Evolutionary conservation across 2,329 filamentous ascomycete genomes (phyloP), one percentile per base, ranked within the genome.

Genomic region (Mariannaea elegans): DNA sequence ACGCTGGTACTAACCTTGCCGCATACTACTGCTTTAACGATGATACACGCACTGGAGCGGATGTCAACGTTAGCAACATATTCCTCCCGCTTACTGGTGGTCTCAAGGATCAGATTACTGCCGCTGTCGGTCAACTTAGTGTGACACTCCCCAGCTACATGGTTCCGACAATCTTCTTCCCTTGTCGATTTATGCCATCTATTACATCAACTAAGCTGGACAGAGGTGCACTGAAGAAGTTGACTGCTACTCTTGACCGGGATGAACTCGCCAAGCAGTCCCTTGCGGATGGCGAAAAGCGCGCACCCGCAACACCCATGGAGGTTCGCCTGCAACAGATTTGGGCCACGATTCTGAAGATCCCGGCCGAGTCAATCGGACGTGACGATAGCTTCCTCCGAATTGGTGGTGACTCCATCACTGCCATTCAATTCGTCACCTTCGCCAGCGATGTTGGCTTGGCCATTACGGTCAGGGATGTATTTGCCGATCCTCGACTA

Each of bases 311-410:
- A 38, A 55, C 51, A 5, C 16, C 42, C 1, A 55, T 55, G 51
- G 51, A 55, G 16, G 16, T 55, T 18, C 42, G 38, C 5, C 13
- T 79, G 14, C 73, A 67, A 19, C 47, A 59, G 14, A 66, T 75
- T 23, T 82, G 80, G 78, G 68, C 71, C 18, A 38, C 18, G 9
- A 46, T 55, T 12, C 24, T 55, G 2, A 55, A 18, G 65, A 73
- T 5, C 65, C 78, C 1, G 66, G 81, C 6, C 63, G 63, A 5
- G 61, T 78, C 7, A 2, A 48, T 42, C 36, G 45, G 53, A 7
- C 34, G 53, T n/a, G 24, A 27, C 9, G 24, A 27, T 27, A 27
- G 9, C 9, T 27, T 27, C 24, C 9, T 27, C 24, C 5, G 24
- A 9, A 5, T 27, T 27, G 24, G 24, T 27, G 24, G 24, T 9